These are phyloP conservation scores for Cyberlindnera maritima DNA, from an alignment of 805 yeast species.

Conservation along the genomic window DNA sequence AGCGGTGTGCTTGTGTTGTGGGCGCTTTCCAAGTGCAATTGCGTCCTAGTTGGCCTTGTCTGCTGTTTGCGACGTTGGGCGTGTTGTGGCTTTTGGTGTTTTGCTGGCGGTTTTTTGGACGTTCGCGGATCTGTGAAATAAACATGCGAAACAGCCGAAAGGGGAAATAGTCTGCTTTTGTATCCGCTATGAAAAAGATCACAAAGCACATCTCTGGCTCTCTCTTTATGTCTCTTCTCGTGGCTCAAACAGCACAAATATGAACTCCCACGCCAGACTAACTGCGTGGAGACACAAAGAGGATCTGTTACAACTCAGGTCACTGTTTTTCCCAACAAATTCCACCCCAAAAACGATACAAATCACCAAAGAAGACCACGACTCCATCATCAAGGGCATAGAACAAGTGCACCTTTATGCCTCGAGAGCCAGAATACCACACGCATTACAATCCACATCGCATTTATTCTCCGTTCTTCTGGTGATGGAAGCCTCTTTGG, in stretches of 20 bases:
- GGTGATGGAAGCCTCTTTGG: background rate
- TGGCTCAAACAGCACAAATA: background rate
- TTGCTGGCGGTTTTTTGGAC: slow-evolving; percentile 15
- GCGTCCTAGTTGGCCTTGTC: background rate
- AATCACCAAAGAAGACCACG: background rate
- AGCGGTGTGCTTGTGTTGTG: background rate
- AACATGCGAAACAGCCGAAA: slow-evolving; percentile 1
- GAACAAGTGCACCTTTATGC: slow-evolving; percentile 15
- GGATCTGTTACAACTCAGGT: slow-evolving; percentile 17
- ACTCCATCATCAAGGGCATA: slow-evolving; percentile 12
- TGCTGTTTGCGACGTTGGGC: slow-evolving; percentile 1
- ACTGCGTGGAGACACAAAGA: slow-evolving; percentile 13
- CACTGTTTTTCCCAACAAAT: slow-evolving; percentile 11
- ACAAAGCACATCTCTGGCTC: background rate
- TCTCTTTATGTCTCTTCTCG: background rate
- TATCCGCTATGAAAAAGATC: background rate
- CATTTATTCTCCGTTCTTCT: slow-evolving; percentile 15
- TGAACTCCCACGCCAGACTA: slow-evolving; percentile 9
- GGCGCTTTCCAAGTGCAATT: background rate
- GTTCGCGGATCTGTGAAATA: slow-evolving; percentile 1
- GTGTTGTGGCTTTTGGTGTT: background rate
- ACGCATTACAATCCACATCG: slow-evolving; percentile 18
- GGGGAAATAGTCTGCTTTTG: background rate
- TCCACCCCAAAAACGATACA: background rate
- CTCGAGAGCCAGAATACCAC: slow-evolving; percentile 19